Conservation (phyloP, 345 rosid genomes). For the Corchorus olitorius region DNA sequence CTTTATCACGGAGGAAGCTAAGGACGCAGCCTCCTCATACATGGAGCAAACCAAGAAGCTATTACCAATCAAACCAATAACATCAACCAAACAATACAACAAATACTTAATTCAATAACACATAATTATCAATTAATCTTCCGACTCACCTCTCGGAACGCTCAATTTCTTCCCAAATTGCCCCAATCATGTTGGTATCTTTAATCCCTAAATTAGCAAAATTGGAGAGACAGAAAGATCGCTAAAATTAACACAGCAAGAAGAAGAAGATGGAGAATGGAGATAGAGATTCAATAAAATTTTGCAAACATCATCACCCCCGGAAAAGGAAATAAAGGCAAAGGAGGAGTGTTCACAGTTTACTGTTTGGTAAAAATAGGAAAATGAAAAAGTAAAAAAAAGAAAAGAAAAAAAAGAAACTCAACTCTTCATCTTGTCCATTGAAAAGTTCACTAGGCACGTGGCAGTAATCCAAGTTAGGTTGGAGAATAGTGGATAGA, state of each 20-base stretch:
- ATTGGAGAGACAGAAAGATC: neutral
- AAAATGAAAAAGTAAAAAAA: too few species aligned
- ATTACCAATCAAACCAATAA: conserved; percentile 19
- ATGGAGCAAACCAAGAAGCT: conserved; percentile 82
- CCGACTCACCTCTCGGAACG: conserved; percentile 11
- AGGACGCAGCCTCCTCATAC: conserved; percentile 70
- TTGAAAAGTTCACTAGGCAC: too few species aligned
- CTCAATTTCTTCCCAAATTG: conserved; percentile 13
- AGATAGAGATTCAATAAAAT: too few species aligned
- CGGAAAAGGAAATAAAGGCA: too few species aligned
- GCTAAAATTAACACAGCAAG: neutral
- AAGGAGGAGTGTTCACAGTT: too few species aligned
- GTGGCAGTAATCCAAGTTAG: too few species aligned
- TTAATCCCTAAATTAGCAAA: neutral
- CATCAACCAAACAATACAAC: neutral
- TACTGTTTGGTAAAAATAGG: too few species aligned
- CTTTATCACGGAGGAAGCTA: conserved; percentile 57
- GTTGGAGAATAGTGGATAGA: too few species aligned
- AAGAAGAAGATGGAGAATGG: too few species aligned
- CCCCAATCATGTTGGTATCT: neutral
- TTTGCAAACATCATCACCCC: too few species aligned
- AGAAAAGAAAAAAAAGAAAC: too few species aligned
- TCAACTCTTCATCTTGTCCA: too few species aligned
- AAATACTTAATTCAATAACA: neutral
- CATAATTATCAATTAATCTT: neutral